A percentile compares a stretch with the other conserved stretches of the same genome.
phyloP scores from a whole-genome alignment of 306 rosid genomes.

The Prunus mira region DNA sequence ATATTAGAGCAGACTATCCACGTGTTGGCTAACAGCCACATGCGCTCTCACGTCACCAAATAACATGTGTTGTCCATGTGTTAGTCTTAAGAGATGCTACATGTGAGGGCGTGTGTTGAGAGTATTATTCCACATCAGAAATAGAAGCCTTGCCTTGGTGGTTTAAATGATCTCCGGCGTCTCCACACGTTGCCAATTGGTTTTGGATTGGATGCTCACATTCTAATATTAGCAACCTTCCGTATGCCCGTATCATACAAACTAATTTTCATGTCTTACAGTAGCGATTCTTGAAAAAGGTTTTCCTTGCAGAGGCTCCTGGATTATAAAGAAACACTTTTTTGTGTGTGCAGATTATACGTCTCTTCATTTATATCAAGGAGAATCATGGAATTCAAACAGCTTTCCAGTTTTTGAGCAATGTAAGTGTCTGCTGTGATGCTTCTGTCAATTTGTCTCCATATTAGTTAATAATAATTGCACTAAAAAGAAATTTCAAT shows the following conservation, averaged over 20 bases:
- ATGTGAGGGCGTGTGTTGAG: too few relatives aligned
- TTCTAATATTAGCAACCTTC: not conserved
- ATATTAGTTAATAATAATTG: not conserved
- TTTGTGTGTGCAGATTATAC: slow-evolving; percentile 61
- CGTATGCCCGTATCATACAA: not conserved
- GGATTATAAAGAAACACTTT: slow-evolving; percentile 15
- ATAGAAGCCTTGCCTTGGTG: too few relatives aligned
- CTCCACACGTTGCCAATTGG: too few relatives aligned
- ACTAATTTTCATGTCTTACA: not conserved
- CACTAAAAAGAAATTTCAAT: not conserved
- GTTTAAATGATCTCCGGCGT: too few relatives aligned
- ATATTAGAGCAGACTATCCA: too few relatives aligned
- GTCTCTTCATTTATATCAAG: slow-evolving; percentile 74
- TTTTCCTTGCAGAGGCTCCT: slow-evolving; percentile 7
- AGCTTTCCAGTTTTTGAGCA: slow-evolving; percentile 91
- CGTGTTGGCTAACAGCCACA: too few relatives aligned
- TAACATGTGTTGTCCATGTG: too few relatives aligned
- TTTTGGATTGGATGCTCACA: too few relatives aligned
- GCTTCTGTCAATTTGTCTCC: not conserved
- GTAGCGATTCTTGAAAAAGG: not conserved
- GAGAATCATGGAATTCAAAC: slow-evolving; percentile 62
- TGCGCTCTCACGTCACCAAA: too few relatives aligned
- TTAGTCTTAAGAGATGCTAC: too few relatives aligned
- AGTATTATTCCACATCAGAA: too few relatives aligned
- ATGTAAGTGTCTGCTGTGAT: slow-evolving; percentile 44